Conservation (phyloP, 2,329 filamentous ascomycete genomes). For the Stemphylium lycopersici region DNA sequence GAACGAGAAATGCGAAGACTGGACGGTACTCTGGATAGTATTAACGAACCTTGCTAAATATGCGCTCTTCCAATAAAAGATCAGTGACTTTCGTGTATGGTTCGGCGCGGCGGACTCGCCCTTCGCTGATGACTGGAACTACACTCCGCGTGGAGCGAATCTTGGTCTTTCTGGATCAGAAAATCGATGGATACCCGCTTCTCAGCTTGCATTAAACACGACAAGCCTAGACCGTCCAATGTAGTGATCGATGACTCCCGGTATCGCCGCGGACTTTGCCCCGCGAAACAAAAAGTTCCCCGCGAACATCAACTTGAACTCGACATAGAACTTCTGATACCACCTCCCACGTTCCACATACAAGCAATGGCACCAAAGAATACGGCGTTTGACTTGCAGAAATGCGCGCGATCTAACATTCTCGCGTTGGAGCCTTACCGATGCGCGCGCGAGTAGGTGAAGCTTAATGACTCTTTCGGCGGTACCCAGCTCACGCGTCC, state of each 20-base stretch:
- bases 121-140: too few species aligned
- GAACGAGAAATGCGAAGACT: too few species aligned
- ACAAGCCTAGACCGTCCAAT: neutral
- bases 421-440: conserved; percentile 60
- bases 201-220: neutral
- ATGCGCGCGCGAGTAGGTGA: conserved; percentile 60
- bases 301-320: conserved; percentile 15
- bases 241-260: conserved; percentile 20
- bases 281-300: conserved; percentile 40
- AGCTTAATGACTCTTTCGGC: conserved; percentile 15
- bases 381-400: conserved; percentile 55
- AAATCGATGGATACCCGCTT: neutral
- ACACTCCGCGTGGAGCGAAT: too few species aligned
- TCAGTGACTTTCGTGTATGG: too few species aligned
- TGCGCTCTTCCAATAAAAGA: too few species aligned
- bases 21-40: too few species aligned
- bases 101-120: too few species aligned
- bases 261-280: conserved; percentile 24
- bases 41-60: too few species aligned
- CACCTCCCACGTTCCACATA: neutral
- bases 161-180: too few species aligned
- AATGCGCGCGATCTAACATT: conserved; percentile 60
- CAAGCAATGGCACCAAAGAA: conserved; percentile 32
- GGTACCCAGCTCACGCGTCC: conserved; percentile 19
- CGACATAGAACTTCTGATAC: neutral